phyloP scores from a whole-genome alignment of 1,284 basidiomycete genomes.

The Leccinum subrobustum region DNA sequence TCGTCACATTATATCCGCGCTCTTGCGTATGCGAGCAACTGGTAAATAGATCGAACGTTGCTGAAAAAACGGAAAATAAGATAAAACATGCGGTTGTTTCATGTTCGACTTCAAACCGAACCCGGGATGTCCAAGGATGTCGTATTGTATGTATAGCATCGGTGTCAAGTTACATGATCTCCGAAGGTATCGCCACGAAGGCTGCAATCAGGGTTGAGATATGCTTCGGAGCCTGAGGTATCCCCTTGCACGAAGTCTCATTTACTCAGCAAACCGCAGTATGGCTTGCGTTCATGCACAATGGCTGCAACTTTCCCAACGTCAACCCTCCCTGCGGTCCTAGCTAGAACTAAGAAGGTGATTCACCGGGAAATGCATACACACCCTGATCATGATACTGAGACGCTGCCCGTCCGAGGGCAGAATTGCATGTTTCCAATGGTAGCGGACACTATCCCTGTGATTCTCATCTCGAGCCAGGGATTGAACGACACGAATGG shows the following conservation, averaged over 20 bases:
- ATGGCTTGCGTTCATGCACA: neutral
- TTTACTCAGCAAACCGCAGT: neutral
- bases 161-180: neutral
- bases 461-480: constrained; percentile 7
- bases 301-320: neutral
- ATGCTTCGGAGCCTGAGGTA: neutral
- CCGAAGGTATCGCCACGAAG: constrained; percentile 4
- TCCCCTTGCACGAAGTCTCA: constrained; percentile 7
- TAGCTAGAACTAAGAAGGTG: constrained; percentile 13
- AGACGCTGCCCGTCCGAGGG: constrained; percentile 53
- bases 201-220: constrained; percentile 6
- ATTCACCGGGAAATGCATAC: constrained; percentile 1
- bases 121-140: neutral
- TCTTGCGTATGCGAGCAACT: constrained; percentile 2
- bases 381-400: constrained; percentile 33
- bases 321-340: constrained; percentile 12
- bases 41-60: constrained; percentile 6
- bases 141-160: neutral
- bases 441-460: constrained; percentile 63
- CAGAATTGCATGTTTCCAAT: constrained; percentile 67
- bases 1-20: constrained; percentile 15
- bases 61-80: constrained; percentile 1
- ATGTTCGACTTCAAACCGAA: constrained; percentile 17
- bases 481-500: neutral
- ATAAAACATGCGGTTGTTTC: constrained; percentile 15